Conservation (phyloP, 1,139 yeast genomes). For the Wickerhamomyces sp. region DNA sequence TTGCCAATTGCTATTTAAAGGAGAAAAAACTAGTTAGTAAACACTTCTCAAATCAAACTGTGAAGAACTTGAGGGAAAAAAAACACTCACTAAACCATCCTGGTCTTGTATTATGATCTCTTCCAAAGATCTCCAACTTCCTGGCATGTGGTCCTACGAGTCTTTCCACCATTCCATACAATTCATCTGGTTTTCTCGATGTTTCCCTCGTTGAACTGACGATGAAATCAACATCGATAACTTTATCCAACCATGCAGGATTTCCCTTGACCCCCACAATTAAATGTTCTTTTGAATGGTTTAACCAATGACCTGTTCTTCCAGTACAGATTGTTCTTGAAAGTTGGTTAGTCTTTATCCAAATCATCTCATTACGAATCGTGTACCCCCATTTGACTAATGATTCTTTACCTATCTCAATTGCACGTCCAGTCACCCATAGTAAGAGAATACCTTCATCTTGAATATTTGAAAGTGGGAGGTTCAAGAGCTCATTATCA, state of each 20-base stretch:
- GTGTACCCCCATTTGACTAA: constrained; percentile 77
- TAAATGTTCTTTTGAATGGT: constrained; percentile 90
- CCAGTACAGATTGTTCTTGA: constrained; percentile 91
- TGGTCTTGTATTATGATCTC: constrained; percentile 77
- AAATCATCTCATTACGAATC: constrained; percentile 72
- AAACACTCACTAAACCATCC: constrained; percentile 66
- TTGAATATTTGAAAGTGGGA: constrained; percentile 67
- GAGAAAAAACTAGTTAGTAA: no score
- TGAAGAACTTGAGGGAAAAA: constrained; percentile 7
- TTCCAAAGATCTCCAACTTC: constrained; percentile 83
- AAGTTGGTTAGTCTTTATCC: constrained; percentile 88
- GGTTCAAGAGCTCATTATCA: constrained; percentile 60
- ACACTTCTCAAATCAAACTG: no score
- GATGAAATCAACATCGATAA: constrained; percentile 68
- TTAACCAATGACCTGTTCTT: constrained; percentile 94
- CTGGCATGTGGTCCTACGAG: constrained; percentile 71
- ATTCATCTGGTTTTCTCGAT: constrained; percentile 85
- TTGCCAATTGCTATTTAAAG: constrained; percentile 56
- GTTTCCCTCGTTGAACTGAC: constrained; percentile 86
- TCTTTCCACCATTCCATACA: constrained; percentile 80
- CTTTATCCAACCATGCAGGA: constrained; percentile 65
- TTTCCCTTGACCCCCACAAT: constrained; percentile 79
- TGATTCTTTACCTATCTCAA: constrained; percentile 80
- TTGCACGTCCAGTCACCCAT: constrained; percentile 95
- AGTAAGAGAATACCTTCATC: constrained; percentile 77